These are phyloP conservation scores for Gillenia trifoliata DNA, from an alignment of 306 rosid genomes.

Conservation along the genomic window DNA sequence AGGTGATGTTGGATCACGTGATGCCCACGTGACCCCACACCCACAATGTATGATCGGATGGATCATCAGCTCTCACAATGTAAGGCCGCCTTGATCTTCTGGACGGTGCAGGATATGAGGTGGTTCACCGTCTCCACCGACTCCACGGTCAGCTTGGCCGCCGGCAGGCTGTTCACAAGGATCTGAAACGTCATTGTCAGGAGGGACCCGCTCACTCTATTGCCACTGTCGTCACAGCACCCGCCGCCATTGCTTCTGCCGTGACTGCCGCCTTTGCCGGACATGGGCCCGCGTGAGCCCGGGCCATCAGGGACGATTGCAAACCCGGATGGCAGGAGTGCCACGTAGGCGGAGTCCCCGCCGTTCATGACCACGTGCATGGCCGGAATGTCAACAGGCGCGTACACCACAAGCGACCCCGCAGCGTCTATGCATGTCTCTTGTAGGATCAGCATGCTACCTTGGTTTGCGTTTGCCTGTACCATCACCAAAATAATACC, in stretches of 20 bases:
- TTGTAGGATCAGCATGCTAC: conserved; percentile 89
- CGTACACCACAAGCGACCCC: conserved; percentile 92
- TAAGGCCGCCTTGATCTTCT: conserved; percentile 86
- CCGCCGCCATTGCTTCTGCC: conserved; percentile 18
- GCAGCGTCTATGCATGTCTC: conserved; percentile 90
- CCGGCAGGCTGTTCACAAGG: conserved; percentile 82
- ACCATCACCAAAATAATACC: not conserved
- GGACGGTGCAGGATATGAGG: conserved; percentile 85
- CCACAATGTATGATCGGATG: not conserved
- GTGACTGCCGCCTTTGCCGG: not conserved
- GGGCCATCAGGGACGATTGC: conserved; percentile 91
- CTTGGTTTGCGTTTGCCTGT: conserved; percentile 83
- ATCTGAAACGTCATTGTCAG: conserved; percentile 94
- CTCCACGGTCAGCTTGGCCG: conserved; percentile 89
- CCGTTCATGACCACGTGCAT: conserved; percentile 98
- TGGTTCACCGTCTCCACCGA: conserved; percentile 97
- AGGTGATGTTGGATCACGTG: conserved; percentile 2
- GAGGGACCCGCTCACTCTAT: conserved; percentile 62
- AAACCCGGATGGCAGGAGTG: conserved; percentile 75
- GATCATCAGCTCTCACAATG: conserved; percentile 54
- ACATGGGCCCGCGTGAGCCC: conserved; percentile 36
- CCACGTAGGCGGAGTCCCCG: conserved; percentile 95
- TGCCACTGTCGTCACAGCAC: not conserved
- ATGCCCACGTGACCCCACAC: conserved; percentile 3
- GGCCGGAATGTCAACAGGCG: conserved; percentile 97